These are phyloP conservation scores for Casuarina glauca DNA, from an alignment of 306 rosid genomes.

Conservation along the genomic window DNA sequence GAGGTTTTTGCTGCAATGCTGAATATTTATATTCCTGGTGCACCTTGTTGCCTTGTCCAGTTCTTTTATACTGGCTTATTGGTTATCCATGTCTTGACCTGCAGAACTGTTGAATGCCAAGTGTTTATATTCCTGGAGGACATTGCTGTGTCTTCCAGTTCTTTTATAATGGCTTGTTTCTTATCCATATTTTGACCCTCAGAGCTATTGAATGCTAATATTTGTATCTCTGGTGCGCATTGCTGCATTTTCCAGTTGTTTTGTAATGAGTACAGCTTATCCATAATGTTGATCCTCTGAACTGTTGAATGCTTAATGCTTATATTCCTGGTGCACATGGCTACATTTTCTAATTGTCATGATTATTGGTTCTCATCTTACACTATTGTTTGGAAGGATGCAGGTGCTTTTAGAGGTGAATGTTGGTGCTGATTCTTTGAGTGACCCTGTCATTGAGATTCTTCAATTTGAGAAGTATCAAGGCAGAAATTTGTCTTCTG, in stretches of 20 bases:
- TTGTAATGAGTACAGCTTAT: not conserved
- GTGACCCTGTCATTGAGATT: slow-evolving; percentile 86
- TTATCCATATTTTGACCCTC: slow-evolving; percentile 4
- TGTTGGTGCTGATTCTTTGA: slow-evolving; percentile 65
- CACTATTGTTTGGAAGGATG: slow-evolving; percentile 78
- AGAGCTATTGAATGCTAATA: slow-evolving; percentile 15
- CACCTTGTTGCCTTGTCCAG: no score
- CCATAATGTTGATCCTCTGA: not conserved
- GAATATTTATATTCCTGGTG: no score
- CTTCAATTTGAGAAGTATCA: slow-evolving; percentile 84
- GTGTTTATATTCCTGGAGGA: no score
- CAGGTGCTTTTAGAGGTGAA: slow-evolving; percentile 93
- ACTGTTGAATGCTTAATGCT: slow-evolving; percentile 19
- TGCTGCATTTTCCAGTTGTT: slow-evolving; percentile 22
- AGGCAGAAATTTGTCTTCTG: slow-evolving; percentile 45
- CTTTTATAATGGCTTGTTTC: slow-evolving; percentile 1
- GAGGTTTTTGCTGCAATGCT: not conserved
- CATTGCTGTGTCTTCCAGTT: not conserved
- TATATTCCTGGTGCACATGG: slow-evolving; percentile 27
- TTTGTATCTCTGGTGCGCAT: slow-evolving; percentile 25
- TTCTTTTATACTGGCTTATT: no score
- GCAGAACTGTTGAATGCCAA: no score
- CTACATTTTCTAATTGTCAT: slow-evolving; percentile 13
- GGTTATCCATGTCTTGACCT: no score
- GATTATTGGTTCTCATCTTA: slow-evolving; percentile 52